Base-by-base conservation (phyloP, 441 rosid species). In the Erodium trifolium region DNA sequence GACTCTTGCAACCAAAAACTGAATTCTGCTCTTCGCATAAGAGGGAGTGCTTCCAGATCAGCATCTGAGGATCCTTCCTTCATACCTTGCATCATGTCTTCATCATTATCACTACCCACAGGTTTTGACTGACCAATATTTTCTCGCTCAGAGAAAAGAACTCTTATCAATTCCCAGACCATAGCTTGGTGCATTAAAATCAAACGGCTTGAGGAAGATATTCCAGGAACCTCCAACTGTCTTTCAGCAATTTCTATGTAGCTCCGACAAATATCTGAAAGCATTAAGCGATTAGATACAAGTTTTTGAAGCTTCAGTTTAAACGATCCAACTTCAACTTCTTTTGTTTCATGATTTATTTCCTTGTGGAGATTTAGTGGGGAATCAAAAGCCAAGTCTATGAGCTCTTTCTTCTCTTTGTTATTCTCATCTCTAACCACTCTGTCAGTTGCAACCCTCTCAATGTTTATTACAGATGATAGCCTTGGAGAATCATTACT, bases 91-190 rank as follows among this genome's bases (percentile, higher is more conserved):
- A 94, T 90, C 85, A 87, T 82, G 74, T 91, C 96, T 80, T 89
- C 99, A 84, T 91, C 97, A 73, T 82, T 83, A 77, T 90, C 99
- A 80, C 83, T 86, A 78, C 77, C 89, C 68, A 77, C 77, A 71
- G 87, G 80, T 72, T 82, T 87, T 37, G 76, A 76, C 66, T 76
- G 89, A 67, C 79, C 89, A 76, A 77, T 74, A 67, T 70, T 75
- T 78, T 87, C 97, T 70, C 86, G 88, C 70, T 90, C 96, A 41
- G 94, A 82, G 65, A 90, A 92, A 69, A 94, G 96, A 82, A 92
- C 98, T 75, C 84, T 92, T 66, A 92, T 87, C 77, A 92, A 85
- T 82, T 94, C 98, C 99, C 99, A 94, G 49, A 85, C 89, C 89
- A 92, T 90, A 70, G 88, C 98, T 78, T 94, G 94, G 81, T 94